Evolutionary conservation across 371 early-diverging fungal genomes (phyloP).

Genomic region (Rhizomucor pusillus): DNA sequence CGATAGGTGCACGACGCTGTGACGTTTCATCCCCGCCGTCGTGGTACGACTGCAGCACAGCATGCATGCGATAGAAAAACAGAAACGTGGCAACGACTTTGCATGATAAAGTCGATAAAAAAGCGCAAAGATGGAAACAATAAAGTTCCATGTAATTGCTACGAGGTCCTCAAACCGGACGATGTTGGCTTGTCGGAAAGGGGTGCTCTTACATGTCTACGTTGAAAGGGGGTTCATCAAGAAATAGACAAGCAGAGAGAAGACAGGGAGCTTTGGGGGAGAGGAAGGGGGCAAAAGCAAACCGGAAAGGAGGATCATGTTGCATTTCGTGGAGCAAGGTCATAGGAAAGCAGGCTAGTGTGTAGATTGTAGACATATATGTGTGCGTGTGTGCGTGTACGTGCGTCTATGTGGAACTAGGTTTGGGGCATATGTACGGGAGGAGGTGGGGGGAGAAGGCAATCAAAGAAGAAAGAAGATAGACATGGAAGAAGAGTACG

Average conservation of each 20-base stretch:
- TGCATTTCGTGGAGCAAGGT: too few relatives aligned
- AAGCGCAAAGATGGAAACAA: too few relatives aligned
- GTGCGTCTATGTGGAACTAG: too few relatives aligned
- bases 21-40: conserved; percentile 10
- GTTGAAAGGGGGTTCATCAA: not conserved
- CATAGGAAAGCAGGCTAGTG: too few relatives aligned
- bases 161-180: not conserved
- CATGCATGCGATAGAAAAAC: conserved; percentile 1
- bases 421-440: too few relatives aligned
- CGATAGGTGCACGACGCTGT: conserved; percentile 21
- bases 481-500: too few relatives aligned
- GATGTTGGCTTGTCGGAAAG: not conserved
- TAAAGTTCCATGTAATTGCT: not conserved
- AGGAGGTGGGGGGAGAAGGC: too few relatives aligned
- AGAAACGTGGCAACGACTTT: not conserved
- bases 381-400: too few relatives aligned
- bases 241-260: not conserved
- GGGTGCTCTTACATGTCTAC: not conserved
- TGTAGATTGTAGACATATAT: too few relatives aligned
- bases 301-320: conserved; percentile 4
- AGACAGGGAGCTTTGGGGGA: conserved; percentile 2
- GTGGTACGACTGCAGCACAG: conserved; percentile 10
- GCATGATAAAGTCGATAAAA: too few relatives aligned
- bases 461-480: too few relatives aligned
- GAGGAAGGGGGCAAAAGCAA: conserved; percentile 3